These are phyloP conservation scores for Cylindrodendrum hubeiense DNA, from an alignment of 2,329 filamentous ascomycete genomes.

Conservation along the genomic window DNA sequence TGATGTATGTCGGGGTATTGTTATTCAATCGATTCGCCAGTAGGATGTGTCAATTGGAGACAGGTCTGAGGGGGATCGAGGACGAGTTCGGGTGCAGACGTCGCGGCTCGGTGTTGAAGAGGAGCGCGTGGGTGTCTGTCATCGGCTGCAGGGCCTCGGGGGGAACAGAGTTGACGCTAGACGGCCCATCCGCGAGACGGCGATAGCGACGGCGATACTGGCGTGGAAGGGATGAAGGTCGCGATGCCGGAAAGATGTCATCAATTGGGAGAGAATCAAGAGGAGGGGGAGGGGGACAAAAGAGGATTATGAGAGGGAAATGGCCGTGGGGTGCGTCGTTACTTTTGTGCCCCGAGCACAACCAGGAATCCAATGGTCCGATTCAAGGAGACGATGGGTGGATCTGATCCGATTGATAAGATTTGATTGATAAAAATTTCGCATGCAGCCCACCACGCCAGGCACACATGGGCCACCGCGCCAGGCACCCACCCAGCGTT, in stretches of 20 bases:
- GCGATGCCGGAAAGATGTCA: slow-evolving; percentile 6
- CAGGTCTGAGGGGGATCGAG: background rate
- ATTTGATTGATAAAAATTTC: slow-evolving; percentile 60
- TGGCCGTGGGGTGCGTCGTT: slow-evolving; percentile 43
- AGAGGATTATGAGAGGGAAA: slow-evolving; percentile 32
- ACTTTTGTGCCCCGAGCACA: slow-evolving; percentile 46
- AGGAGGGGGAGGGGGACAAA: slow-evolving; percentile 23
- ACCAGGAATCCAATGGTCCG: slow-evolving; percentile 48
- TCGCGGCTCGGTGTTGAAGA: background rate
- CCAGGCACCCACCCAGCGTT: slow-evolving; percentile 31
- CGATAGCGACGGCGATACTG: slow-evolving; percentile 4
- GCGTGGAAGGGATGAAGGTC: slow-evolving; percentile 27
- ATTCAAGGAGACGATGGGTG: slow-evolving; percentile 50
- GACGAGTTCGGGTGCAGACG: background rate
- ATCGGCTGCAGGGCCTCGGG: slow-evolving; percentile 3
- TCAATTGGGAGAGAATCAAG: slow-evolving; percentile 18
- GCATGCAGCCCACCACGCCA: slow-evolving; percentile 34
- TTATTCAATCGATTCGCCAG: slow-evolving; percentile 21
- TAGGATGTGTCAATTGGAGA: background rate
- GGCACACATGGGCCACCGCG: slow-evolving; percentile 29
- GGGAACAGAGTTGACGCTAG: slow-evolving; percentile 5
- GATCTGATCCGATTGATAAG: slow-evolving; percentile 62
- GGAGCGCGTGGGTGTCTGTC: slow-evolving; percentile 12
- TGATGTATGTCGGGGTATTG: background rate
- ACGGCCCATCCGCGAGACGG: slow-evolving; percentile 15